Evolutionary conservation across 495 filamentous ascomycete species (phyloP).

Genomic region (Penicillium coprophilum): DNA sequence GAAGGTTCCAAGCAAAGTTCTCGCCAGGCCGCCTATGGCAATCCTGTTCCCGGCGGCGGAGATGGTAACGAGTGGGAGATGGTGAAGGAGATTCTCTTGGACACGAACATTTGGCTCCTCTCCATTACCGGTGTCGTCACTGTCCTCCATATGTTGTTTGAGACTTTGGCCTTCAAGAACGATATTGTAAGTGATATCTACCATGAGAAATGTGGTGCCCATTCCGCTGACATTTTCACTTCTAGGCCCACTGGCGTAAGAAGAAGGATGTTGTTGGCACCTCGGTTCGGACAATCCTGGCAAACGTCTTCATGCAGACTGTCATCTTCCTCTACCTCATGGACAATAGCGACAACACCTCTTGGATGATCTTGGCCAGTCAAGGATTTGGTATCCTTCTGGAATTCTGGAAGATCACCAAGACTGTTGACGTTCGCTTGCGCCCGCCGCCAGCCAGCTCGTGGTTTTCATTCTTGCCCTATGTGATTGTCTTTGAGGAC

Average conservation of each 20-base stretch:
- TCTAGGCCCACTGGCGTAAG: constrained; percentile 84
- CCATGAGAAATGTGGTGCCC: neutral
- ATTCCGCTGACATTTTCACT: constrained; percentile 19
- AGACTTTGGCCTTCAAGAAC: constrained; percentile 94
- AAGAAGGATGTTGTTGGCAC: constrained; percentile 99
- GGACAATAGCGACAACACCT: constrained; percentile 95
- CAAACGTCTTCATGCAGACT: constrained; percentile 95
- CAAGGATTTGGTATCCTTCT: constrained; percentile 93
- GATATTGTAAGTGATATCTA: constrained; percentile 64
- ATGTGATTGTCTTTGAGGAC: constrained; percentile 86
- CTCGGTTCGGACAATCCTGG: constrained; percentile 91
- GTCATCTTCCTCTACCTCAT: constrained; percentile 98
- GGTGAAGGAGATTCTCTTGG: constrained; percentile 89
- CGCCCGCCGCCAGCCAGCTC: constrained; percentile 62
- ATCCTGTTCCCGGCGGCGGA: constrained; percentile 61
- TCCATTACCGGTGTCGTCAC: constrained; percentile 79
- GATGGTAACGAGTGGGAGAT: constrained; percentile 89
- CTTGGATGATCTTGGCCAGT: constrained; percentile 96
- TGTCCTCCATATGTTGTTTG: constrained; percentile 91
- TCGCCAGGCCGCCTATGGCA: constrained; percentile 65
- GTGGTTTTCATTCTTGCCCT: constrained; percentile 74
- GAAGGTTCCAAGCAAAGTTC: constrained; percentile 80
- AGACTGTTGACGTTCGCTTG: constrained; percentile 86
- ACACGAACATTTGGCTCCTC: constrained; percentile 91
- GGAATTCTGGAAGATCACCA: constrained; percentile 99